phyloP scores from a whole-genome alignment of 2,329 filamentous ascomycete genomes.

The Colletotrichum tropicale region DNA sequence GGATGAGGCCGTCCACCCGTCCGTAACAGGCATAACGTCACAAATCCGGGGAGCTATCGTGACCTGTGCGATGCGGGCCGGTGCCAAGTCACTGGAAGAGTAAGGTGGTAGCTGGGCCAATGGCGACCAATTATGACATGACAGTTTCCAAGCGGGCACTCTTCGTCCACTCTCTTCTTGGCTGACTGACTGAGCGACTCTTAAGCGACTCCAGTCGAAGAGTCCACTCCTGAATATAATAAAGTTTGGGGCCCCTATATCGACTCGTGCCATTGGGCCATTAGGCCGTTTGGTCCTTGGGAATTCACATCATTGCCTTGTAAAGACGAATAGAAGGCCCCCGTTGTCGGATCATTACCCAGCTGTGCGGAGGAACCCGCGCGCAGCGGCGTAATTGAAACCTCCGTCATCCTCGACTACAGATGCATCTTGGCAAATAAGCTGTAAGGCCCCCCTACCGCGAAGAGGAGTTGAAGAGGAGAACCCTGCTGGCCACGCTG shows the following conservation, averaged over 20 bases:
- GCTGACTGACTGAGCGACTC: neutral
- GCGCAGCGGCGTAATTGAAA: constrained; percentile 13
- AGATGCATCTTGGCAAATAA: neutral
- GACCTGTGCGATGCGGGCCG: neutral
- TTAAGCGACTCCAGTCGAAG: neutral
- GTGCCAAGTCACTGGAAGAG: constrained; percentile 6
- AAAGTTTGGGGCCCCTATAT: neutral
- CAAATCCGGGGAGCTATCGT: constrained; percentile 4
- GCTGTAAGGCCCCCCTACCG: neutral
- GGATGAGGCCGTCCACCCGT: neutral
- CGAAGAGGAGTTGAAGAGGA: neutral
- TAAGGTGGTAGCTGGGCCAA: constrained; percentile 6
- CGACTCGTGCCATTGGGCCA: neutral
- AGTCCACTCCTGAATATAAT: neutral
- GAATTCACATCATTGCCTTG: neutral
- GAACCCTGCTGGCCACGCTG: neutral
- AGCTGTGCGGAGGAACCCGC: neutral
- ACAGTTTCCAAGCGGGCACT: neutral
- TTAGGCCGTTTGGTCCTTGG: neutral
- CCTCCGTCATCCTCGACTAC: neutral
- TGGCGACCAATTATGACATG: neutral
- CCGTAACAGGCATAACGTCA: neutral
- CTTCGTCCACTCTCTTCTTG: neutral
- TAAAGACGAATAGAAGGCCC: neutral
- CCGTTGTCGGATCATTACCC: neutral